Evolutionary conservation across 129 eudicot genomes (phyloP), one percentile per base, ranked within the genome.

Genomic region (Silybum marianum): DNA sequence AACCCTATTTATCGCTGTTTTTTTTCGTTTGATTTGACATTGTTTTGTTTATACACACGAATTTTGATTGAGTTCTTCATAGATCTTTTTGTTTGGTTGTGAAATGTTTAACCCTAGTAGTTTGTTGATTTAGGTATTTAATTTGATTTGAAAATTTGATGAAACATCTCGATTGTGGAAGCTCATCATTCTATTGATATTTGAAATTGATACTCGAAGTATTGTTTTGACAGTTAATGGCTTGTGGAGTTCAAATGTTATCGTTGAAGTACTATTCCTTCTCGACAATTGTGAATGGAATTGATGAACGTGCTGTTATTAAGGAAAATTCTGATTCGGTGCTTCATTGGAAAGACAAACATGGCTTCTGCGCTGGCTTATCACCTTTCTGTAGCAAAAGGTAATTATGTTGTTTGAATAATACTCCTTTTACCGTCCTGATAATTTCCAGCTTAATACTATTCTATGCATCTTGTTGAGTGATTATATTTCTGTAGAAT

Each of bases 161-260:
- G n/a, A n/a, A n/a, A n/a, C n/a, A n/a, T n/a, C n/a, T 18, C 23
- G 66, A 54, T 16, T 54, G 66, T 54, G 63, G 70, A 10, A 34
- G 28, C 16, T 60, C 7, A 0, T 42, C 25, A 24, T 39, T 39
- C 26, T 60, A 39, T 69, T 19, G 80, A 34, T 10, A 34, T 22
- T 16, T 65, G 73, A 76, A 14, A 81, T 60, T 75, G 77, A 77
- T 83, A 14, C 26, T 76, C 5, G 40, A 14, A 68, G 4, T 12
- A 9, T 40, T 82, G 78, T 77, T 60, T 60, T 9, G 30, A 71
- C 78, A 71, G 86, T 83, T 24, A 6, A 83, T 83, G 86, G 86
- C 83, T 78, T 78, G 83, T 65, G 86, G 86, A 83, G 18, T 83
- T 83, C 86, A 78, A 36, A 63, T 83, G 63, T 9, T 78, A 79